A percentile compares a stretch with the other conserved stretches of the same genome.
phyloP scores from a whole-genome alignment of 2,329 filamentous ascomycete genomes.

The Metarhizium rileyi region DNA sequence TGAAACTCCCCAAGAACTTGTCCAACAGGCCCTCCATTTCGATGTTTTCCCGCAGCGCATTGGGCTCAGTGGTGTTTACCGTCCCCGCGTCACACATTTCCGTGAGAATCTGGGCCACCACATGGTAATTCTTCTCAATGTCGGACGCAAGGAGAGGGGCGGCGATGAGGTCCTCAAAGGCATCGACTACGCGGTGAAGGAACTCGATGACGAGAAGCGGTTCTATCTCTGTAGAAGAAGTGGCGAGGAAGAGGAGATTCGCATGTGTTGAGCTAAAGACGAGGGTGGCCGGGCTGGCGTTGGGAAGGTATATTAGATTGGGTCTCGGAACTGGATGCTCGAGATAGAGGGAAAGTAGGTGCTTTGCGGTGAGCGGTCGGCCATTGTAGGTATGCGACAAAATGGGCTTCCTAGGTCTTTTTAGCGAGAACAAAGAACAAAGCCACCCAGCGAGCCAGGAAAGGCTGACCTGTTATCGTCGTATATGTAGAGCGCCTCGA shows the following conservation, averaged over 20 bases:
- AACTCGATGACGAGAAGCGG: slow-evolving; percentile 89
- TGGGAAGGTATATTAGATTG: slow-evolving; percentile 75
- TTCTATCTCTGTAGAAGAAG: slow-evolving; percentile 77
- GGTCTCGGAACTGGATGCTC: slow-evolving; percentile 72
- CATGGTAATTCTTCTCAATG: slow-evolving; percentile 84
- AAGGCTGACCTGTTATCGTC: slow-evolving; percentile 78
- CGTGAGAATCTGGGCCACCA: slow-evolving; percentile 81
- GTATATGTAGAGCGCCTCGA: slow-evolving; percentile 94
- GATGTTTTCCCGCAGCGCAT: slow-evolving; percentile 82
- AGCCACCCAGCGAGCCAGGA: neutral
- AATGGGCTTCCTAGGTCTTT: slow-evolving; percentile 59
- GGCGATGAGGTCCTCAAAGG: slow-evolving; percentile 88
- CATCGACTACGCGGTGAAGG: slow-evolving; percentile 84
- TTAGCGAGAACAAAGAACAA: slow-evolving; percentile 15
- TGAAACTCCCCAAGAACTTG: slow-evolving; percentile 80
- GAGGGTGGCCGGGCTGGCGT: slow-evolving; percentile 74
- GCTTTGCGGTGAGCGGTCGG: slow-evolving; percentile 64
- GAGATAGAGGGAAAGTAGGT: slow-evolving; percentile 79
- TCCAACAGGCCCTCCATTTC: slow-evolving; percentile 87
- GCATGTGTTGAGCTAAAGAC: slow-evolving; percentile 84
- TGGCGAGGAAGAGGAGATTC: slow-evolving; percentile 76
- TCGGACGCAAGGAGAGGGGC: slow-evolving; percentile 76
- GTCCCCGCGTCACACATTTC: slow-evolving; percentile 95
- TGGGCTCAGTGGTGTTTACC: slow-evolving; percentile 85
- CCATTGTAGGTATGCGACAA: slow-evolving; percentile 84